phyloP scores from a whole-genome alignment of 1,139 yeast genomes.

The Protomyces inundatus region DNA sequence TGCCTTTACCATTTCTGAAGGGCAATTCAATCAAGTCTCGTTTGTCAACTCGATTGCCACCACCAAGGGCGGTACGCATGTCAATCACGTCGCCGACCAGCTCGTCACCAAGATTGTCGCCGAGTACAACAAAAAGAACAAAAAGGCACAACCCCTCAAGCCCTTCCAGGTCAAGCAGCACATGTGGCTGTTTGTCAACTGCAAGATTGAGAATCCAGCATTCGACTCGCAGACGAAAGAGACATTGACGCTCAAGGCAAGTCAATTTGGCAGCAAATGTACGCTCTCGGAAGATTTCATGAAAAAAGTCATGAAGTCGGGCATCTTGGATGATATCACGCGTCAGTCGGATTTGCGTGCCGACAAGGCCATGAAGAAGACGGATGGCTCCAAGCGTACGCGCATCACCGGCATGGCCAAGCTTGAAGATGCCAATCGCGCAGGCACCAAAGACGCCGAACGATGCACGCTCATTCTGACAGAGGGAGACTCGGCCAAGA shows the following conservation, averaged over 20 bases:
- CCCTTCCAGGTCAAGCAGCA: constrained; percentile 86
- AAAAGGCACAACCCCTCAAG: constrained; percentile 63
- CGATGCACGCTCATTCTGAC: constrained; percentile 90
- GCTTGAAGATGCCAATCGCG: constrained; percentile 92
- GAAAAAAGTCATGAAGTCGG: constrained; percentile 66
- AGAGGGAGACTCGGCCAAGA: constrained; percentile 95
- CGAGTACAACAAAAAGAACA: constrained; percentile 66
- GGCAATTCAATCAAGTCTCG: constrained; percentile 85
- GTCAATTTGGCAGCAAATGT: constrained; percentile 84
- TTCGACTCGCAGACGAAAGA: constrained; percentile 97
- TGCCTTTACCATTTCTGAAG: constrained; percentile 91
- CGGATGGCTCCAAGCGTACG: constrained; percentile 81
- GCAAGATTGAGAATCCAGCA: constrained; percentile 93
- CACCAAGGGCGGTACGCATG: constrained; percentile 95
- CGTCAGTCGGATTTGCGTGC: constrained; percentile 84
- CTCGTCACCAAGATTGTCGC: constrained; percentile 71
- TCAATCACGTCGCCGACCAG: constrained; percentile 78
- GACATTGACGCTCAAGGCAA: constrained; percentile 80
- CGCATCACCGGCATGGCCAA: constrained; percentile 87
- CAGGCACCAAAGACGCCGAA: constrained; percentile 89
- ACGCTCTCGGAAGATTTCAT: constrained; percentile 71
- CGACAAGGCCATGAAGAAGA: constrained; percentile 77
- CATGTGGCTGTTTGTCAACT: constrained; percentile 84
- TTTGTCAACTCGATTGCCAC: constrained; percentile 98
- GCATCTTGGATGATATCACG: constrained; percentile 73